phyloP scores from a whole-genome alignment of 2,329 filamentous ascomycete genomes.

The Calonectria crousiana region DNA sequence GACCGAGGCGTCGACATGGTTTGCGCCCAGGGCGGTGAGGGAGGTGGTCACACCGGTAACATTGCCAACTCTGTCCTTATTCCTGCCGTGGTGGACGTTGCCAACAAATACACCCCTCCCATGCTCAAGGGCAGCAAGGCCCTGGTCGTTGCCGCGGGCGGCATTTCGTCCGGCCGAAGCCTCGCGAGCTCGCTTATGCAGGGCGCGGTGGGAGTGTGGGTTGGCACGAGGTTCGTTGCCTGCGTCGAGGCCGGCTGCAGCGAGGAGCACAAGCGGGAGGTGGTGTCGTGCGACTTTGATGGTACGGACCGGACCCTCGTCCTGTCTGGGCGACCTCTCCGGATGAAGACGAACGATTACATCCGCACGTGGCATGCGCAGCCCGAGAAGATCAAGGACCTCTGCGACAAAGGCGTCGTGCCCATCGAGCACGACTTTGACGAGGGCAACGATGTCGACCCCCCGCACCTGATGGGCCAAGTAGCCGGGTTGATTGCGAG shows the following conservation, averaged over 20 bases:
- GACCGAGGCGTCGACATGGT: slow-evolving; percentile 90
- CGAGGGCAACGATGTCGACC: slow-evolving; percentile 83
- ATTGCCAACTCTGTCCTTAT: slow-evolving; percentile 89
- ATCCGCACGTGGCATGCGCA: slow-evolving; percentile 83
- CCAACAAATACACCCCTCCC: slow-evolving; percentile 76
- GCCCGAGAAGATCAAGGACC: slow-evolving; percentile 78
- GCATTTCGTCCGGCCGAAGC: slow-evolving; percentile 84
- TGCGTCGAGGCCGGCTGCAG: slow-evolving; percentile 84
- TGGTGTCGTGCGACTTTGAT: slow-evolving; percentile 82
- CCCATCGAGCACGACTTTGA: slow-evolving; percentile 88
- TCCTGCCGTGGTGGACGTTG: slow-evolving; percentile 88
- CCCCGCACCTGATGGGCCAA: slow-evolving; percentile 94
- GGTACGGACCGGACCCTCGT: slow-evolving; percentile 88
- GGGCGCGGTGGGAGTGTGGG: slow-evolving; percentile 91
- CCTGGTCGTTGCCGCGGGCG: slow-evolving; percentile 89
- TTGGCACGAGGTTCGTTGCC: slow-evolving; percentile 93
- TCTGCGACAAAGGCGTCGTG: slow-evolving; percentile 82
- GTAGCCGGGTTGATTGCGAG: slow-evolving; percentile 83
- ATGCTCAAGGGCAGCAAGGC: slow-evolving; percentile 77
- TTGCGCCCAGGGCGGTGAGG: slow-evolving; percentile 93
- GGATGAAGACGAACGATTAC: slow-evolving; percentile 87
- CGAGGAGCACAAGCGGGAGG: slow-evolving; percentile 84
- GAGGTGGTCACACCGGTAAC: slow-evolving; percentile 92
- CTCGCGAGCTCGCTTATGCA: slow-evolving; percentile 88
- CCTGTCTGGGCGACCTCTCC: slow-evolving; percentile 82